Base-by-base conservation (phyloP, 441 rosid genomes). In the Biscutella laevigata region DNA sequence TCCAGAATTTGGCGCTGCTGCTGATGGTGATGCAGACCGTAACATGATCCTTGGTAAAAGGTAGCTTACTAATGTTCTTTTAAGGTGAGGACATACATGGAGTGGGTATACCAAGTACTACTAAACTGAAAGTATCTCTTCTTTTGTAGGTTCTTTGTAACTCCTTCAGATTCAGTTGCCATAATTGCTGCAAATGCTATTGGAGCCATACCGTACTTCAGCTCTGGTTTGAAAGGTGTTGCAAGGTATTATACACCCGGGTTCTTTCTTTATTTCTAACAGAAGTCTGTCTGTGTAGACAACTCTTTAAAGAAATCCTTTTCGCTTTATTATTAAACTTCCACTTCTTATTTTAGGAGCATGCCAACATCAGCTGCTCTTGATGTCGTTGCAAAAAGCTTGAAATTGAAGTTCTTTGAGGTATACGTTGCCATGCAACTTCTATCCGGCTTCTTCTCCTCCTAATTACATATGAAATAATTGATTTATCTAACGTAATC, bases 11-110 rank as follows among this genome's bases (percentile, higher is more conserved):
- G 97, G 99, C 42, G 97, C 99, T n/a, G 99, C 99, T 66, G 82
- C 96, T 78, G 99, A 94, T 78, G 99, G 97, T 72, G 99, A 94
- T 77, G 99, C 96, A 25, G 99, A 94, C 70, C 95, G 97, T 62
- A 94, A 94, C 69, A 89, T 94, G 97, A 42, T 94, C 71, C 99
- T 94, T 6, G 99, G 99, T 30, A 94, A 86, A 83, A 89, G 94
- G 96, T 92, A 74, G 53, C 41, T 11, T 41, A 12, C 12, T 11
- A 4, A 25, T 27, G 9, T 6, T 30, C 54, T 34, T 43, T 51
- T 9, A 37, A 29, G 26, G 15, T 27, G 28, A 16, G 12, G 2
- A 11, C 38, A 41, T 34, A 40, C 36, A 20, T 41, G 26, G 25
- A 54, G 29, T 9, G 6, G 50, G 12, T 17, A 16, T 39, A 33